Evolutionary conservation across 176 grass and related monocot genomes (phyloP).

Genomic region (Triticum turgidum): DNA sequence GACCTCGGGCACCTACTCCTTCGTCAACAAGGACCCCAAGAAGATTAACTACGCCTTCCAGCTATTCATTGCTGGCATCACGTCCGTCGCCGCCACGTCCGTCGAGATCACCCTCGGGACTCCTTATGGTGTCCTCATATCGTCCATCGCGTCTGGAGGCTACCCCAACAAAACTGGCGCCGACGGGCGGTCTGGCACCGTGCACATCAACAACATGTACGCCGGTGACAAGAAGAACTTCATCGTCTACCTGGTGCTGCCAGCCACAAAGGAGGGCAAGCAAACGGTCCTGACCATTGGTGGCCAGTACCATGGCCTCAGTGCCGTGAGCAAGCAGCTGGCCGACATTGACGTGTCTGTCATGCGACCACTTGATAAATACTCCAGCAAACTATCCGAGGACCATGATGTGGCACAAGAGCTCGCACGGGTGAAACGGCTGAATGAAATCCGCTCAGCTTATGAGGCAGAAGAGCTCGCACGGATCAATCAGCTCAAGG

Average conservation of each 20-base stretch:
- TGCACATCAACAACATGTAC: constrained; percentile 31
- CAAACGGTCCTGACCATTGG: neutral
- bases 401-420: neutral
- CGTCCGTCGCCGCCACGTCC: constrained; percentile 24
- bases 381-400: neutral
- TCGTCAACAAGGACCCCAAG: constrained; percentile 27
- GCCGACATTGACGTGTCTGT: neutral
- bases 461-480: too few species aligned
- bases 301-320: neutral
- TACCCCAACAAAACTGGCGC: constrained; percentile 2
- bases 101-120: constrained; percentile 3
- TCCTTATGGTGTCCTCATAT: constrained; percentile 8
- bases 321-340: neutral
- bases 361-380: neutral
- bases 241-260: neutral
- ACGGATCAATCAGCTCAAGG: too few species aligned
- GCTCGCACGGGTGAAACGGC: neutral
- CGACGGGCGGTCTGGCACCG: constrained; percentile 17
- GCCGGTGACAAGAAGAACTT: neutral
- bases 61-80: constrained; percentile 35
- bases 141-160: constrained; percentile 25
- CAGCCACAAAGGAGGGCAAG: neutral
- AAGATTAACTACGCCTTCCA: constrained; percentile 40
- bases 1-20: constrained; percentile 35
- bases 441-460: neutral